Evolutionary conservation across 768 basidiomycete species (phyloP).

Genomic region (Tephrocybe sp.): DNA sequence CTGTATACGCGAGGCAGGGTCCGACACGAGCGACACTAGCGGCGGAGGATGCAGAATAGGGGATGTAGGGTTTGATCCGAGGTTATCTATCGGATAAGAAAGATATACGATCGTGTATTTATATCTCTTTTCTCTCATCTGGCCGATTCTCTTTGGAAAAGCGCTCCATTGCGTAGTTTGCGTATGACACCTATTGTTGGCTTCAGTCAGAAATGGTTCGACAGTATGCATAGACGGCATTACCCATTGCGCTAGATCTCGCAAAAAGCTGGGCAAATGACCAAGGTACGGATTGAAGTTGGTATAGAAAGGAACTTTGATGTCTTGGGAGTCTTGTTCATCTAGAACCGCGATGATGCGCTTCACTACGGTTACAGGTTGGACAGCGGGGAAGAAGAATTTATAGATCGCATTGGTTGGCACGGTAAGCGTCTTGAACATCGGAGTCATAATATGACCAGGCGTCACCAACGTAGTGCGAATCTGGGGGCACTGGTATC

Average conservation of each 20-base stretch:
- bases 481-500: slow-evolving; percentile 73
- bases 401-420: slow-evolving; percentile 51
- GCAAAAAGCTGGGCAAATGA: slow-evolving; percentile 67
- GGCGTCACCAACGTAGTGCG: slow-evolving; percentile 88
- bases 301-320: slow-evolving; percentile 73
- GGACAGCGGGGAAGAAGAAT: slow-evolving; percentile 78
- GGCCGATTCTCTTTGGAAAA: slow-evolving; percentile 64
- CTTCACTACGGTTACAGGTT: slow-evolving; percentile 77
- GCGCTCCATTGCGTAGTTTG: slow-evolving; percentile 69
- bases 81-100: no score
- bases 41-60: no score
- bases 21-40: no score
- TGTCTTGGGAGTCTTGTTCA: slow-evolving; percentile 69
- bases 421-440: slow-evolving; percentile 65
- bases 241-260: slow-evolving; percentile 81
- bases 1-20: no score
- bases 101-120: background rate
- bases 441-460: slow-evolving; percentile 73
- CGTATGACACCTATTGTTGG: slow-evolving; percentile 52
- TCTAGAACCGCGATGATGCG: slow-evolving; percentile 80
- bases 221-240: slow-evolving; percentile 17
- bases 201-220: slow-evolving; percentile 1
- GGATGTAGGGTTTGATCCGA: no score
- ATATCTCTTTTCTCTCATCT: slow-evolving; percentile 45
- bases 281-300: slow-evolving; percentile 56